These are phyloP conservation scores for Phallus indusiatus DNA, from an alignment of 768 basidiomycete genomes.

Conservation along the genomic window DNA sequence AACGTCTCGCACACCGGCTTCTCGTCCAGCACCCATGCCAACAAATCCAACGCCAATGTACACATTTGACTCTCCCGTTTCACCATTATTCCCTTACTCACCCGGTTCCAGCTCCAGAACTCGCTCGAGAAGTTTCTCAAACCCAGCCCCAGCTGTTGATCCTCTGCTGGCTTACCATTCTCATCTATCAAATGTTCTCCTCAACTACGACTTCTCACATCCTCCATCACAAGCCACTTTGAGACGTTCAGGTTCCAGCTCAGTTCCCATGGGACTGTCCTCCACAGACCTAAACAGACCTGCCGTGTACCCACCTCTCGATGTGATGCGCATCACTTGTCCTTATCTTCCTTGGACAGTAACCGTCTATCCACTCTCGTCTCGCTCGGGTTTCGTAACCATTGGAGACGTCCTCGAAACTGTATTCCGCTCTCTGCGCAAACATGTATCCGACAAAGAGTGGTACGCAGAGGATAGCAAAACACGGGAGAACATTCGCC, in stretches of 20 bases:
- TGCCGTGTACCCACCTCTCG: neutral
- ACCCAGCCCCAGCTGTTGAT: neutral
- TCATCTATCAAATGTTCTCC: neutral
- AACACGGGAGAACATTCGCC: slow-evolving; percentile 1
- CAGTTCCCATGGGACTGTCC: neutral
- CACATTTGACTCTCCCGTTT: neutral
- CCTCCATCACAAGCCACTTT: slow-evolving; percentile 1
- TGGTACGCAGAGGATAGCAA: slow-evolving; percentile 1
- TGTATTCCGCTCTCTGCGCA: slow-evolving; percentile 3
- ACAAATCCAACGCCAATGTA: neutral
- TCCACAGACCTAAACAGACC: neutral
- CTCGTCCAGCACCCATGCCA: neutral
- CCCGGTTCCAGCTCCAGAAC: neutral
- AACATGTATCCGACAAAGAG: neutral
- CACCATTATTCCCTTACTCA: neutral
- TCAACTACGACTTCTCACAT: slow-evolving; percentile 6
- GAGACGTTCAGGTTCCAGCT: neutral
- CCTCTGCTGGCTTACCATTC: slow-evolving; percentile 3
- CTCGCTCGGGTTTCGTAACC: slow-evolving; percentile 3
- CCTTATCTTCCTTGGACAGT: slow-evolving; percentile 7
- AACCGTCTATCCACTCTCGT: neutral
- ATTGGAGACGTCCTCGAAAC: slow-evolving; percentile 11
- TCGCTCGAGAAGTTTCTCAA: neutral
- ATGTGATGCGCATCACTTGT: slow-evolving; percentile 5
- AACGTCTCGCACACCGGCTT: neutral